These are phyloP conservation scores for Corynascus novoguineensis DNA, from an alignment of 495 filamentous ascomycete species.

Conservation along the genomic window DNA sequence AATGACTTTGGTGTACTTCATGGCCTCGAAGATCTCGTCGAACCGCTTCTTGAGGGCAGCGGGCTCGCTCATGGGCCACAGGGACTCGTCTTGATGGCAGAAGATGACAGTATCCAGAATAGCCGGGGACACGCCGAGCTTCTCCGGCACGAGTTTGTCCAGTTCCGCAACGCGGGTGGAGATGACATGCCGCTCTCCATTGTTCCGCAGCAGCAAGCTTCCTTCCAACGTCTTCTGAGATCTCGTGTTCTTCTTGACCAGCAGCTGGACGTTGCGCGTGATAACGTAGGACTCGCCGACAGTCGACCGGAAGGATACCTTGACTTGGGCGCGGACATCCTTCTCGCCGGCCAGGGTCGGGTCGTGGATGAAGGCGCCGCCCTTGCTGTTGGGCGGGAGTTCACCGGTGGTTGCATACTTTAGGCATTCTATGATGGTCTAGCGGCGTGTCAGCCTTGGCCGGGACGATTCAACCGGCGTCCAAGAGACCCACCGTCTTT, in stretches of 20 bases:
- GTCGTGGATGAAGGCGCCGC: constrained; percentile 94
- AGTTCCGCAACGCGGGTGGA: constrained; percentile 76
- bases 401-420: constrained; percentile 97
- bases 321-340: constrained; percentile 86
- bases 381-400: constrained; percentile 86
- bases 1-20: constrained; percentile 95
- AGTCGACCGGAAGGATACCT: constrained; percentile 74
- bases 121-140: constrained; percentile 84
- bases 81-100: constrained; percentile 94
- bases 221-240: constrained; percentile 76
- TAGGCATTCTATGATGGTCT: constrained; percentile 96
- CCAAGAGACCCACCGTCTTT: constrained; percentile 56
- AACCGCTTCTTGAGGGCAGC: constrained; percentile 81
- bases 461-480: constrained; percentile 9
- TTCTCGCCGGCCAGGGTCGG: constrained; percentile 85
- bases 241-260: constrained; percentile 71
- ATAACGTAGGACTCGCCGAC: constrained; percentile 71
- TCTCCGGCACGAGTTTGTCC: constrained; percentile 75
- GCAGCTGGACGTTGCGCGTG: constrained; percentile 76
- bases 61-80: constrained; percentile 97
- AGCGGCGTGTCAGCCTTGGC: constrained; percentile 25
- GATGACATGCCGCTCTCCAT: constrained; percentile 72
- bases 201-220: constrained; percentile 62
- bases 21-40: constrained; percentile 94
- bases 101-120: constrained; percentile 94